Evolutionary conservation across 2,329 filamentous ascomycete genomes (phyloP), one percentile per base, ranked within the genome.

Genomic region (Cadophora malorum): DNA sequence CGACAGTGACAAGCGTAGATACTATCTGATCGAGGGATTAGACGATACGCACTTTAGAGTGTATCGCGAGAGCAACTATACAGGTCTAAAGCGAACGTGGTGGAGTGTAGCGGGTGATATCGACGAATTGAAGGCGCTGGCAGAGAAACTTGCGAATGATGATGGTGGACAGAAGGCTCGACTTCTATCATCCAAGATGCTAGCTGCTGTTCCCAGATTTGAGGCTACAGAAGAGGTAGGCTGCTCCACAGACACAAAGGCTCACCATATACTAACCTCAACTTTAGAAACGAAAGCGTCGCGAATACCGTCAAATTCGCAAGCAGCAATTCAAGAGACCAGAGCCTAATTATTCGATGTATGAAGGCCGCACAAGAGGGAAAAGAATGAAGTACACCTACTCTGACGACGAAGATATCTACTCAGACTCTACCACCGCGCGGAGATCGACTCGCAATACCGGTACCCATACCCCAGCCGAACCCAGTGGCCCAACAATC

Each of bases 341-440:
- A 6, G 94, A 97, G 74, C 90, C 91, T 10, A 94, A 94, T 4
- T 96, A 95, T 78, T 97, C 94, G 0, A 84, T 97, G 67, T 99
- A 99, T 79, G 96, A 99, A 81, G 96, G 96, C 61, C 92, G 96
- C 64, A 99, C 96, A 5, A 89, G 96, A 68, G 96, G 96, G 66
- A 98, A 99, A 83, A 91, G 95, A 69, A 91, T 97, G 81, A 96
- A 94, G 79, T 99, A 99, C 77, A 99, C 93, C 0, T 99, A 92
- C 77, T 96, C 94, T 0, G 94, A 97, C 63, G 93, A 96, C 28
- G 93, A 96, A 73, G 90, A 90, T 45, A 88, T 90, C 19, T 86
- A 84, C 66, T 87, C 87, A n/a, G 87, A 90, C 76, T 86, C 90
- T 74, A 85, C 86, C 10, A 78, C 76, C 6, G 79, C 81, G 78